Conservation (phyloP, 495 filamentous ascomycete genomes). For the Physcia stellaris region DNA sequence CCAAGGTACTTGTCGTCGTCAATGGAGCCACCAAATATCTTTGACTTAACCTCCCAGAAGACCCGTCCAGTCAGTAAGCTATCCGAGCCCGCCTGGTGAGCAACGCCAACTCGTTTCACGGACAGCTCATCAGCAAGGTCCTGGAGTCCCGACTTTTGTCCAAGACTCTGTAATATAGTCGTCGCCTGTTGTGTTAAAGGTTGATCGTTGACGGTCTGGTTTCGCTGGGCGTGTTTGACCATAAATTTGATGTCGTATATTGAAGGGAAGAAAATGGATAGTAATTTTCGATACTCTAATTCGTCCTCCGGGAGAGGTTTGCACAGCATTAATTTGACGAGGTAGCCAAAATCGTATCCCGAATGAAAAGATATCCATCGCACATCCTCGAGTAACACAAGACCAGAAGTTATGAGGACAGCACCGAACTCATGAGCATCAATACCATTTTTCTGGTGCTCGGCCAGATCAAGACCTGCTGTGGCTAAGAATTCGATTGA, state of each 20-base stretch:
- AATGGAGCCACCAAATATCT: slow-evolving; percentile 74
- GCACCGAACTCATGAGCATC: slow-evolving; percentile 79
- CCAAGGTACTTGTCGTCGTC: slow-evolving; percentile 58
- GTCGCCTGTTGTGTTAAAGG: slow-evolving; percentile 47
- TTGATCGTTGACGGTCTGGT: slow-evolving; percentile 42
- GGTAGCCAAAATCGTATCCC: slow-evolving; percentile 96
- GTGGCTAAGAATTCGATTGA: slow-evolving; percentile 80
- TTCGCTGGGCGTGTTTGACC: slow-evolving; percentile 70
- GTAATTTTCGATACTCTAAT: slow-evolving; percentile 66
- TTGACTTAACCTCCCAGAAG: slow-evolving; percentile 76
- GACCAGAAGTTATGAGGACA: slow-evolving; percentile 75
- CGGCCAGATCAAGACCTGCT: slow-evolving; percentile 75
- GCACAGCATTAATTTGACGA: slow-evolving; percentile 82
- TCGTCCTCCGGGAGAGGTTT: slow-evolving; percentile 74
- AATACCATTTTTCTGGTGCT: slow-evolving; percentile 78
- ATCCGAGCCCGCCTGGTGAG: slow-evolving; percentile 86
- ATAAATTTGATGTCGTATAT: slow-evolving; percentile 96
- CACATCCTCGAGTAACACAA: slow-evolving; percentile 78
- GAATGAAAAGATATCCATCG: slow-evolving; percentile 96
- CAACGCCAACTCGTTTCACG: slow-evolving; percentile 68
- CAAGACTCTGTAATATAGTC: slow-evolving; percentile 63
- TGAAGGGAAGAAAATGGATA: slow-evolving; percentile 81
- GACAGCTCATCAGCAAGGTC: slow-evolving; percentile 87
- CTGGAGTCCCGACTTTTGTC: slow-evolving; percentile 77
- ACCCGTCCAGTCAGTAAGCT: slow-evolving; percentile 84